Conservation (phyloP, 495 filamentous ascomycete genomes). For the Podospora australis region DNA sequence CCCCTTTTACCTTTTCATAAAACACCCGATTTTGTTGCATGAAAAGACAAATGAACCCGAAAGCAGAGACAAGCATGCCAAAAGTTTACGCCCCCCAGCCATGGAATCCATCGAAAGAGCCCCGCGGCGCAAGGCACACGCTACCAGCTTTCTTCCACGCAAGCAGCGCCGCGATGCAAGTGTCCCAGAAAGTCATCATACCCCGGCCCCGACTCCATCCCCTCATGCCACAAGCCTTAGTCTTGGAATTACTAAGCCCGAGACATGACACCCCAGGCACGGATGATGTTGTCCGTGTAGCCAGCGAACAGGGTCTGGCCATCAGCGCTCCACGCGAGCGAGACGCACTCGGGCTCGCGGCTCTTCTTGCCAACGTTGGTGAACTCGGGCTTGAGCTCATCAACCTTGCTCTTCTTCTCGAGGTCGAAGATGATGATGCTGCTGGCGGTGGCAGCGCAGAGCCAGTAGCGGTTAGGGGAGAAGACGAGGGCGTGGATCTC, state of each 20-base stretch:
- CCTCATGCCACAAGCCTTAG: conserved; percentile 10
- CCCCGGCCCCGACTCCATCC: conserved; percentile 12
- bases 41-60: conserved; percentile 27
- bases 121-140: conserved; percentile 12
- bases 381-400: conserved; percentile 99
- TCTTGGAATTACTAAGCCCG: conserved; percentile 38
- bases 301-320: conserved; percentile 98
- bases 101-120: conserved; percentile 30
- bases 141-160: conserved; percentile 11
- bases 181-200: conserved; percentile 7
- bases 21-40: neutral
- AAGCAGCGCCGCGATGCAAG: conserved; percentile 25
- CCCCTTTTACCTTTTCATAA: conserved; percentile 26
- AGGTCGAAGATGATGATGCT: conserved; percentile 99
- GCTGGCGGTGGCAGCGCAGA: conserved; percentile 93
- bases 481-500: conserved; percentile 99
- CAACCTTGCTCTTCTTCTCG: conserved; percentile 99
- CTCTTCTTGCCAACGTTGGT: conserved; percentile 96
- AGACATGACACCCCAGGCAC: conserved; percentile 97
- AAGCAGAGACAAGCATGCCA: conserved; percentile 33
- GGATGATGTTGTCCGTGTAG: conserved; percentile 99
- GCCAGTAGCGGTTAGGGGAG: conserved; percentile 99
- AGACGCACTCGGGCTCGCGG: conserved; percentile 96
- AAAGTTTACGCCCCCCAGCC: conserved; percentile 32
- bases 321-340: conserved; percentile 93